A percentile compares a stretch with the other conserved stretches of the same genome.
phyloP scores from a whole-genome alignment of 345 rosid species.

The Eutrema japonicum region DNA sequence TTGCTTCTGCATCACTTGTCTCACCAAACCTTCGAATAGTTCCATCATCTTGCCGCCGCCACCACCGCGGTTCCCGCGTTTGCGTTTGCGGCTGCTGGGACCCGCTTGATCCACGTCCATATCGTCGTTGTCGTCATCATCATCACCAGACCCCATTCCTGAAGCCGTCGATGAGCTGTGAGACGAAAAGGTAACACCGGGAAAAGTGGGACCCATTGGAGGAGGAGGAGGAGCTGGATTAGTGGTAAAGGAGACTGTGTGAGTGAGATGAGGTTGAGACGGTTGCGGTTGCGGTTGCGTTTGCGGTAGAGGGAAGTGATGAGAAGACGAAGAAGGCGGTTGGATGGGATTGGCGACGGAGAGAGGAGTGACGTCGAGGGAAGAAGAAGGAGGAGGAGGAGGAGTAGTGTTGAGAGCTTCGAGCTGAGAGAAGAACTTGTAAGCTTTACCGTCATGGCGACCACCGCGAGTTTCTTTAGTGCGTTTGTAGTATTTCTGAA shows the following conservation, averaged over 20 bases:
- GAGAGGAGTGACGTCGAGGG: constrained; percentile 65
- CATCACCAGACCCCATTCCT: constrained; percentile 56
- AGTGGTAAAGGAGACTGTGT: constrained; percentile 26
- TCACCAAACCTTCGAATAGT: constrained; percentile 66
- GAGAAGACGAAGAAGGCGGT: constrained; percentile 38
- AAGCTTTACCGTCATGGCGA: constrained; percentile 83
- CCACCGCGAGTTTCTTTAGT: constrained; percentile 87
- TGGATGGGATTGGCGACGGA: constrained; percentile 56
- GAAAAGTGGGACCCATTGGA: constrained; percentile 6
- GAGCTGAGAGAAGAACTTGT: constrained; percentile 80
- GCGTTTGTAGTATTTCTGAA: constrained; percentile 88
- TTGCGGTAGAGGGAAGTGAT: constrained; percentile 41
- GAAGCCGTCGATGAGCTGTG: constrained; percentile 66
- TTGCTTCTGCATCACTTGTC: constrained; percentile 80
- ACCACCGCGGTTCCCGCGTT: constrained; percentile 47
- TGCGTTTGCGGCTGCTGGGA: constrained; percentile 68
- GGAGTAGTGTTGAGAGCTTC: constrained; percentile 64
- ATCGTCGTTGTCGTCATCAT: constrained; percentile 46
- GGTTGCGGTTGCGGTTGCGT: constrained; percentile 29
- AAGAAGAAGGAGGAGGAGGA: constrained; percentile 40
- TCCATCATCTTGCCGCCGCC: constrained; percentile 67
- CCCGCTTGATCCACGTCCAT: constrained; percentile 51
- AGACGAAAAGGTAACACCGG: constrained; percentile 63
- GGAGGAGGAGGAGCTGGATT: constrained; percentile 35
- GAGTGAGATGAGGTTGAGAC: constrained; percentile 26